phyloP scores from a whole-genome alignment of 129 eudicot genomes.

The Tagetes erecta region DNA sequence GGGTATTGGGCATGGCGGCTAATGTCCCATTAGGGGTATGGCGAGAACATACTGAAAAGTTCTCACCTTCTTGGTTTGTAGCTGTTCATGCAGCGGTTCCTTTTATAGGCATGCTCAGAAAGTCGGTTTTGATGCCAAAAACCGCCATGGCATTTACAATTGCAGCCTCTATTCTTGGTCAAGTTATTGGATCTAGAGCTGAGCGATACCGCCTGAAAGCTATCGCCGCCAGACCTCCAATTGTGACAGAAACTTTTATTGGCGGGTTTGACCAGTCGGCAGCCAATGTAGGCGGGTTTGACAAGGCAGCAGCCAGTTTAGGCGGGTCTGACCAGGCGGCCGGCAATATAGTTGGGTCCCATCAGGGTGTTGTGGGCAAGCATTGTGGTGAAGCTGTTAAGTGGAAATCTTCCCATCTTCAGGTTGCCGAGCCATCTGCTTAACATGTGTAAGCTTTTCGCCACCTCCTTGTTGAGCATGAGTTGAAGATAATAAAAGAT shows the following conservation, averaged over 20 bases:
- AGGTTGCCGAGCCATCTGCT: slow-evolving; percentile 49
- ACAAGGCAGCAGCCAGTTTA: slow-evolving; percentile 22
- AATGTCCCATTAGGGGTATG: slow-evolving; percentile 87
- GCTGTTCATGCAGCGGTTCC: slow-evolving; percentile 99
- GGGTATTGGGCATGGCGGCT: slow-evolving; percentile 88
- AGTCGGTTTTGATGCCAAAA: slow-evolving; percentile 89
- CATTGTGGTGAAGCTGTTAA: slow-evolving; percentile 52
- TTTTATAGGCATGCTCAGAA: slow-evolving; percentile 90
- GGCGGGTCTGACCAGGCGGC: slow-evolving; percentile 25
- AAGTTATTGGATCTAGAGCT: slow-evolving; percentile 95
- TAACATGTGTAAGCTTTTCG: slow-evolving; percentile 14
- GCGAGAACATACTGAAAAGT: slow-evolving; percentile 94
- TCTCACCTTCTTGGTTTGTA: slow-evolving; percentile 91
- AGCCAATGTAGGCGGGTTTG: slow-evolving; percentile 14
- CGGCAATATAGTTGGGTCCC: slow-evolving; percentile 23
- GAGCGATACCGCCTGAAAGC: slow-evolving; percentile 82
- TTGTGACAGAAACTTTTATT: slow-evolving; percentile 17
- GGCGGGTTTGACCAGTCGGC: slow-evolving; percentile 25
- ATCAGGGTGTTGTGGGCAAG: slow-evolving; percentile 29
- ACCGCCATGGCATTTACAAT: slow-evolving; percentile 94
- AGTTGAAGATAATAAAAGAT: slow-evolving; percentile 24
- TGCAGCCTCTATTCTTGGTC: slow-evolving; percentile 92
- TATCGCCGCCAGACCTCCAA: slow-evolving; percentile 35
- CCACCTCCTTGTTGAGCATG: slow-evolving; percentile 14
- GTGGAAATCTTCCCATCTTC: slow-evolving; percentile 54